phyloP scores from a whole-genome alignment of 179 eudicot species.

The Corrigiola litoralis region DNA sequence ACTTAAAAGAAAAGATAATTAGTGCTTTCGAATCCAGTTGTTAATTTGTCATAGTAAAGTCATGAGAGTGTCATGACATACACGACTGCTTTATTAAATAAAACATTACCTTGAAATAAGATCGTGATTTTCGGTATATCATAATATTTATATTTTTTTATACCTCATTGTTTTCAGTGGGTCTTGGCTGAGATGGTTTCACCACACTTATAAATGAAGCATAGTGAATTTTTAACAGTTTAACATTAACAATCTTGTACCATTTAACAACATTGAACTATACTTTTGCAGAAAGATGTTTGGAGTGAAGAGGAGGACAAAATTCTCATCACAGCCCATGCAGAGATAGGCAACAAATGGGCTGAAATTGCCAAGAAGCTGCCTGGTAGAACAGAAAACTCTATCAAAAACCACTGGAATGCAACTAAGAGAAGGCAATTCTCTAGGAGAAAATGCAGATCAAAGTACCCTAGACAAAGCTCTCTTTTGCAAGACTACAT shows the following conservation, averaged over 20 bases:
- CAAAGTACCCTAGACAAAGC: slow-evolving; percentile 58
- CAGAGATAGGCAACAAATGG: slow-evolving; percentile 43
- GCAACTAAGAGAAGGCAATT: slow-evolving; percentile 86
- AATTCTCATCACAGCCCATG: slow-evolving; percentile 59
- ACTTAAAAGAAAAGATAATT: background rate
- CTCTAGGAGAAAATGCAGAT: slow-evolving; percentile 59
- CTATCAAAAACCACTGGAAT: slow-evolving; percentile 97
- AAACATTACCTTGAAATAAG: background rate
- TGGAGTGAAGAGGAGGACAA: slow-evolving; percentile 95
- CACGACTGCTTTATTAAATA: background rate
- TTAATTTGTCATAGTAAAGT: background rate
- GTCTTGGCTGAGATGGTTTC: too few relatives aligned
- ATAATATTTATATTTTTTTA: background rate
- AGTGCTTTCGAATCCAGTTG: background rate
- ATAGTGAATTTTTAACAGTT: too few relatives aligned
- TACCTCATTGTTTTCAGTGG: background rate
- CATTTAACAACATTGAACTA: background rate
- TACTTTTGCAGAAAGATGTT: slow-evolving; percentile 54
- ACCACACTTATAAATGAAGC: too few relatives aligned
- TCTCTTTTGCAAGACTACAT: slow-evolving; percentile 75
- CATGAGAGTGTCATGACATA: background rate
- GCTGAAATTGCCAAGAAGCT: slow-evolving; percentile 47
- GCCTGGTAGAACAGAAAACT: slow-evolving; percentile 79
- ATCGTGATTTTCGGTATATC: background rate
- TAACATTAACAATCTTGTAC: too few relatives aligned